Evolutionary conservation across 768 basidiomycete genomes (phyloP).

Genomic region (Lentinula edodes): DNA sequence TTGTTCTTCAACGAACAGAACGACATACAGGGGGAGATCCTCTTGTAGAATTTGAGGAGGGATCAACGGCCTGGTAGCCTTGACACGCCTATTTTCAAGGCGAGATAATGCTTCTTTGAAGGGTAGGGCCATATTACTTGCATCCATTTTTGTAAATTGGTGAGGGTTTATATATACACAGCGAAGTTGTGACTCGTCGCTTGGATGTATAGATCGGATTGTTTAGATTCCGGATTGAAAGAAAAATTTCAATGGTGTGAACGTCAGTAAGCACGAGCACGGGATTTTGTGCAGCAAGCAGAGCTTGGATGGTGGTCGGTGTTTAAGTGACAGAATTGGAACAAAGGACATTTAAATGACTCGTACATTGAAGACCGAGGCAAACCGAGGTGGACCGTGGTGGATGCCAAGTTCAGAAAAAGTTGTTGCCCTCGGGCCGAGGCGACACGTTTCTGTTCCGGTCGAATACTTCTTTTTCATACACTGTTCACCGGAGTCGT

Average conservation of each 20-base stretch:
- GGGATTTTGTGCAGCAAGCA: neutral
- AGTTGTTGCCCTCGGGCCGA: neutral
- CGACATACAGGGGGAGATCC: constrained; percentile 77
- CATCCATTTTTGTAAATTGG: constrained; percentile 29
- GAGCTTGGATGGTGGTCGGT: neutral
- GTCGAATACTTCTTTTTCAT: neutral
- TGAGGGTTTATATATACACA: neutral
- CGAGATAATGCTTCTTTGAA: constrained; percentile 76
- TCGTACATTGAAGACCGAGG: neutral
- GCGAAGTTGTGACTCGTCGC: neutral
- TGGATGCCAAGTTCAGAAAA: neutral
- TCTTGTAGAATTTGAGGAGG: constrained; percentile 94
- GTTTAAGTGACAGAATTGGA: neutral
- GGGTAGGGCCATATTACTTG: constrained; percentile 57
- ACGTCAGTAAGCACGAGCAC: neutral
- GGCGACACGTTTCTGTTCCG: neutral
- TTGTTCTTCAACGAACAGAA: neutral
- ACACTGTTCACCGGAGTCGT: neutral
- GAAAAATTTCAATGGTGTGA: neutral
- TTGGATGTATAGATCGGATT: neutral
- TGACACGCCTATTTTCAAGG: constrained; percentile 86
- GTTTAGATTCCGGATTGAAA: neutral
- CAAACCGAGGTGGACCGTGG: neutral
- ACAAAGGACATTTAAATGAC: neutral
- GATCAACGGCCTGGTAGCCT: constrained; percentile 81